phyloP scores from a whole-genome alignment of 176 grass and related monocot genomes.

The Avena eriantha region DNA sequence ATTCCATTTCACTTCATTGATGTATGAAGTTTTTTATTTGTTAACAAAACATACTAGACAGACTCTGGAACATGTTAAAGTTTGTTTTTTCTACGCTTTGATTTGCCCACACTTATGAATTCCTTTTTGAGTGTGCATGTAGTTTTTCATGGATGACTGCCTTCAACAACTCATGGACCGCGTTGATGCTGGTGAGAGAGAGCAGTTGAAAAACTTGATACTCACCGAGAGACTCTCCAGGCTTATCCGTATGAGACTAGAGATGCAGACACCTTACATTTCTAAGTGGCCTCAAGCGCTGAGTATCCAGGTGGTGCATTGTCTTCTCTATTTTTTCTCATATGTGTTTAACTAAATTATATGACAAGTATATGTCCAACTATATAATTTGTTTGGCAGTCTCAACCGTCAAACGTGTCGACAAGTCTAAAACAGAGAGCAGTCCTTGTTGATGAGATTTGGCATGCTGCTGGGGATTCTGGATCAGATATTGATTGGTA shows the following conservation, averaged over 20 bases:
- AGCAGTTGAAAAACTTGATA: slow-evolving; percentile 72
- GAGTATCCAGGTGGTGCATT: slow-evolving; percentile 81
- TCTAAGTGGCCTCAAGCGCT: slow-evolving; percentile 98
- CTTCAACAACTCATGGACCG: slow-evolving; percentile 87
- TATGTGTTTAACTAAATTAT: slow-evolving; percentile 21
- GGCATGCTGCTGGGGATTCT: slow-evolving; percentile 87
- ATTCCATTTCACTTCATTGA: neutral
- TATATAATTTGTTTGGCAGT: slow-evolving; percentile 55
- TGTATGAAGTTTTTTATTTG: neutral
- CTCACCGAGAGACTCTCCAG: slow-evolving; percentile 77
- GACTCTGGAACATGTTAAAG: neutral
- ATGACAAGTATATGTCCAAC: neutral
- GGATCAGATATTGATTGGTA: slow-evolving; percentile 97
- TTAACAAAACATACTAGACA: neutral
- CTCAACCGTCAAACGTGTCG: slow-evolving; percentile 81
- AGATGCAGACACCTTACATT: slow-evolving; percentile 92
- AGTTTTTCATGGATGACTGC: slow-evolving; percentile 99
- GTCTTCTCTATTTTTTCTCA: neutral
- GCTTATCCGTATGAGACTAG: slow-evolving; percentile 77
- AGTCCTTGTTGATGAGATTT: slow-evolving; percentile 89
- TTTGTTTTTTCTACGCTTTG: neutral
- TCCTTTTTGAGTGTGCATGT: slow-evolving; percentile 1
- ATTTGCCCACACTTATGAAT: neutral
- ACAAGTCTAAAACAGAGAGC: slow-evolving; percentile 97
- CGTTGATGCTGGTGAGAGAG: slow-evolving; percentile 79